Base-by-base conservation (phyloP, 2,329 filamentous ascomycete genomes). In the Emericellopsis cladophorae region DNA sequence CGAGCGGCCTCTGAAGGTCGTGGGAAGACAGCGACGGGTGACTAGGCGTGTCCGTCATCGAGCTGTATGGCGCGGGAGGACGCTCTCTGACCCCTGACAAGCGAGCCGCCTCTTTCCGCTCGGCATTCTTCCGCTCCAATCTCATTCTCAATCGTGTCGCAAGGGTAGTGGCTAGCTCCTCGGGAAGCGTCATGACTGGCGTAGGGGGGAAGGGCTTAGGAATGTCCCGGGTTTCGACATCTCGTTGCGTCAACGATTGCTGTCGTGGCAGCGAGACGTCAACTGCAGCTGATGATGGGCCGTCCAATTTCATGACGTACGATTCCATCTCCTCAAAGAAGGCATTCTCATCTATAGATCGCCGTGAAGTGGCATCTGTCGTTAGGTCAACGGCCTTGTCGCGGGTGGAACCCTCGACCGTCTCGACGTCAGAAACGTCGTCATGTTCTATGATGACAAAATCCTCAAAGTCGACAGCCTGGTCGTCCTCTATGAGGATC, bases 181-280 rank as follows among this genome's bases (percentile, higher is more conserved):
- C 40, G 12, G 40, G 40, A 8, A 23, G 21, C 35, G 37, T 24
- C 7, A 26, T 32, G 15, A 42, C 40, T 7, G 54, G 54, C 14
- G 55, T 59, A 0, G 56, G 53, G 3, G 56, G 56, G 2, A 58
- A 49, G 0, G 56, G 56, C 15, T 59, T 59, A 39, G 26, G 48
- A 22, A 56, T 45, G 31, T 41, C 40, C 7, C 2, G n/a, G 11
- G 21, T 8, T 26, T 24, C 33, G 14, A 4, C 11, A 23, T 22
- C n/a, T 6, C n/a, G 22, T n/a, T 34, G 14, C 8, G 11, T 29
- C 9, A 12, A 29, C 8, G 3, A 12, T 29, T 7, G 26, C 26
- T 12, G 26, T 12, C 26, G 26, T 12, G 26, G 26, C 12, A 9
- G 26, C 12, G 12, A 7, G 24, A 11, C 15, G n/a, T 29, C 18